phyloP scores from a whole-genome alignment of 2,329 filamentous ascomycete genomes.

The Penicillium sp. region DNA sequence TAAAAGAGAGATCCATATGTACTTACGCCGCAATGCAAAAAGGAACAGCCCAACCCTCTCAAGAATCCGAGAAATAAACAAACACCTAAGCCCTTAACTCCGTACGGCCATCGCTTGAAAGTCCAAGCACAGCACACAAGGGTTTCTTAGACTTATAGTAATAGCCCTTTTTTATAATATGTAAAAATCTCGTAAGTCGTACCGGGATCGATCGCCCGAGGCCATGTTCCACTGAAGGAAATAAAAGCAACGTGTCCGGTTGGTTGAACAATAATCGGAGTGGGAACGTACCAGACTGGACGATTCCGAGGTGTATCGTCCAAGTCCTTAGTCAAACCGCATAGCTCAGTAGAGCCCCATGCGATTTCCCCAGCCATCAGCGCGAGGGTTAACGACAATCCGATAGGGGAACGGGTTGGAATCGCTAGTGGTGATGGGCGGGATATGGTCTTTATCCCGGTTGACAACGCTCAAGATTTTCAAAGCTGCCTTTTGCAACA shows the following conservation, averaged over 20 bases:
- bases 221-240: background rate
- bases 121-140: background rate
- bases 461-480: constrained; percentile 86
- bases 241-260: background rate
- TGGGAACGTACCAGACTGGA: background rate
- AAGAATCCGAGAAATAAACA: background rate
- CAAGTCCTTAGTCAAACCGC: background rate
- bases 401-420: constrained; percentile 92
- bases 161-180: constrained; percentile 2
- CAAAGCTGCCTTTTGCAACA: constrained; percentile 74
- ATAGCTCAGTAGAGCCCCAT: constrained; percentile 61
- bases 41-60: background rate
- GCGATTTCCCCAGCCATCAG: constrained; percentile 66
- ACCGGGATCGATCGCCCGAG: background rate
- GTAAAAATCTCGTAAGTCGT: constrained; percentile 1
- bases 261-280: background rate
- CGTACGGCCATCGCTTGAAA: background rate
- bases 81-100: constrained; percentile 1
- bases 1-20: background rate
- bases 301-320: background rate
- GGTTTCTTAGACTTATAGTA: background rate
- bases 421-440: constrained; percentile 85
- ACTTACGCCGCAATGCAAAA: background rate
- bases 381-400: constrained; percentile 77
- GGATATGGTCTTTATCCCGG: constrained; percentile 87